Conservation (phyloP, 768 basidiomycete genomes). For the Cystofilobasidium macerans region DNA sequence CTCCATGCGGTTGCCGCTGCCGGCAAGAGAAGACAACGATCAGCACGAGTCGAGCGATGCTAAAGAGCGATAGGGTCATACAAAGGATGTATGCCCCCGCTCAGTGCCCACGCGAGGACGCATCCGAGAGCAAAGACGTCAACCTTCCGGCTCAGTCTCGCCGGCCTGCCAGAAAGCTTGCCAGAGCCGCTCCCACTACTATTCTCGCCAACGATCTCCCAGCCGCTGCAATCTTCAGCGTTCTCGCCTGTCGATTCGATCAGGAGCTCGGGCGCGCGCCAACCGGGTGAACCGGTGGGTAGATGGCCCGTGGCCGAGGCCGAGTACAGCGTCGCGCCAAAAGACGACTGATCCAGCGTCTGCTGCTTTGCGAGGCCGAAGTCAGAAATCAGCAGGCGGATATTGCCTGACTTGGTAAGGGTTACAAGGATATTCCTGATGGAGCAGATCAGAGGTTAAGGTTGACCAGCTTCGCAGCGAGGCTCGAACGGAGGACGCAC, state of each 20-base stretch:
- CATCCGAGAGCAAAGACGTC: slow-evolving; percentile 96
- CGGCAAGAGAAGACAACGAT: not conserved
- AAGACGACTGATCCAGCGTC: slow-evolving; percentile 91
- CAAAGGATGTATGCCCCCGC: slow-evolving; percentile 82
- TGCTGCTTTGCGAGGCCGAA: slow-evolving; percentile 94
- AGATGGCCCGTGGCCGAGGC: slow-evolving; percentile 8
- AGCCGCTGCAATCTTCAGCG: not conserved
- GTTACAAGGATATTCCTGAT: slow-evolving; percentile 74
- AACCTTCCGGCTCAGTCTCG: slow-evolving; percentile 75
- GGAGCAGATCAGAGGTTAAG: not conserved
- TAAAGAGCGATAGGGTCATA: not conserved
- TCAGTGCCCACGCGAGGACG: slow-evolving; percentile 83
- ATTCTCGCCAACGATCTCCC: slow-evolving; percentile 18
- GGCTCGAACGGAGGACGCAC: too few species aligned
- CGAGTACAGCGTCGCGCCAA: slow-evolving; percentile 63
- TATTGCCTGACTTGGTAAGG: slow-evolving; percentile 33
- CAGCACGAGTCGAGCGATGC: not conserved
- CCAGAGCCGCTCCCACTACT: slow-evolving; percentile 43
- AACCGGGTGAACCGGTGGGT: slow-evolving; percentile 69
- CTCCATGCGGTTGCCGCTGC: slow-evolving; percentile 70
- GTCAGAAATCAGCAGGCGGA: slow-evolving; percentile 50
- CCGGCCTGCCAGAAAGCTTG: slow-evolving; percentile 45
- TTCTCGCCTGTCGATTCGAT: slow-evolving; percentile 1
- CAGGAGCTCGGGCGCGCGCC: slow-evolving; percentile 97
- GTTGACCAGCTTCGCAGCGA: not conserved